Evolutionary conservation across 2,329 filamentous ascomycete genomes (phyloP).

Genomic region (Pyrenophora graminea): DNA sequence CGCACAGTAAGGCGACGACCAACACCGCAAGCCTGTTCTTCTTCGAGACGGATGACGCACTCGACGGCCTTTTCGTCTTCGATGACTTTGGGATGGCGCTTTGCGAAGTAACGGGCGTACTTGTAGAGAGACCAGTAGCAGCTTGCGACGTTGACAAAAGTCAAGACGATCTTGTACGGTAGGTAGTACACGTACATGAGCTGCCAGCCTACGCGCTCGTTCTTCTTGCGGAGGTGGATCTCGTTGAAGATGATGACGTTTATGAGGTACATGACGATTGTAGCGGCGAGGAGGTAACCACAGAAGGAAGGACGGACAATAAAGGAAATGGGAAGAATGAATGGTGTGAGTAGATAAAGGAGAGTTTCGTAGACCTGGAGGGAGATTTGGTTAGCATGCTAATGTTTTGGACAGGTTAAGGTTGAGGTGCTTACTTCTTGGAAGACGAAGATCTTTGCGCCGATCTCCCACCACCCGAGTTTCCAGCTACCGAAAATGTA

Average conservation of each 20-base stretch:
- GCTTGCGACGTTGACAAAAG: constrained; percentile 50
- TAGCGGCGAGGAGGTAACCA: constrained; percentile 46
- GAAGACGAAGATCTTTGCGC: constrained; percentile 55
- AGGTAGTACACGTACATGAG: constrained; percentile 50
- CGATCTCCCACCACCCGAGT: constrained; percentile 56
- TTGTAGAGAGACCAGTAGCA: constrained; percentile 48
- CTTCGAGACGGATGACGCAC: constrained; percentile 33
- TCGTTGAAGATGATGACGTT: constrained; percentile 56
- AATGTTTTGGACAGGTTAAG: constrained; percentile 10
- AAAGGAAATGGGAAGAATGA: constrained; percentile 53
- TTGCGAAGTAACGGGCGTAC: constrained; percentile 54
- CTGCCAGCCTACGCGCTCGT: constrained; percentile 49
- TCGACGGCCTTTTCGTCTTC: constrained; percentile 52
- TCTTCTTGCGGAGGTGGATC: constrained; percentile 52
- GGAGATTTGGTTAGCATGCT: constrained; percentile 10
- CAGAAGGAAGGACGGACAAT: constrained; percentile 50
- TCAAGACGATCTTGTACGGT: constrained; percentile 52
- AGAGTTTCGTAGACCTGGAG: constrained; percentile 51
- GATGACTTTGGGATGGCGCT: constrained; percentile 54
- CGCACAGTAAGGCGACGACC: constrained; percentile 30
- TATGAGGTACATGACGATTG: constrained; percentile 50
- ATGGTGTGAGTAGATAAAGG: constrained; percentile 52
- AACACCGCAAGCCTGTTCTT: constrained; percentile 20
- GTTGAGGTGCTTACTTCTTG: constrained; percentile 43
- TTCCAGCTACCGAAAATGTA: constrained; percentile 56